Percentiles rank a stretch among this genome's conserved stretches.
Conservation (phyloP, 176 grass and related monocot genomes). For the Carex littledalei region DNA sequence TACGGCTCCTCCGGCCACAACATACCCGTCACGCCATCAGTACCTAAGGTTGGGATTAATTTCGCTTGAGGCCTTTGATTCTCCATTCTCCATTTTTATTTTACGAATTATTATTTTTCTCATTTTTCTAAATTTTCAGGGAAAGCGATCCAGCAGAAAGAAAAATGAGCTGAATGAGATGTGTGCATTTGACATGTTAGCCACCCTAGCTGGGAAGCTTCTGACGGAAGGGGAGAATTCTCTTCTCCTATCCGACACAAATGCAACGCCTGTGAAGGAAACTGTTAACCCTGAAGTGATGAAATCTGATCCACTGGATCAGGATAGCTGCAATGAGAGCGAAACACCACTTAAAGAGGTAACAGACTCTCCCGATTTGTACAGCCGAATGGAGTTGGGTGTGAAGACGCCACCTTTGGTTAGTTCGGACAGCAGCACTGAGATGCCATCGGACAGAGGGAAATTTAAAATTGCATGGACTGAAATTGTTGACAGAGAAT, state of each 20-base stretch:
- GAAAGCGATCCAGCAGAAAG: conserved; percentile 82
- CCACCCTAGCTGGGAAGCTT: conserved; percentile 78
- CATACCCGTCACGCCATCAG: conserved; percentile 45
- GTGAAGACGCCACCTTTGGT: conserved; percentile 63
- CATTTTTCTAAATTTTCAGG: conserved; percentile 52
- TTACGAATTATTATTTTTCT: conserved; percentile 10
- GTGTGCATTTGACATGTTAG: conserved; percentile 85
- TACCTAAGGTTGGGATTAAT: conserved; percentile 66
- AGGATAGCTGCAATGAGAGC: conserved; percentile 78
- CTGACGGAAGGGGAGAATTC: conserved; percentile 63
- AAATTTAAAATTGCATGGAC: conserved; percentile 39
- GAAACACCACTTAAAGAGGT: neutral
- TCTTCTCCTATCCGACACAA: conserved; percentile 14
- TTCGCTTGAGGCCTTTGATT: neutral
- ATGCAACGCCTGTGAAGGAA: conserved; percentile 23
- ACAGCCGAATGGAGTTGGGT: conserved; percentile 53
- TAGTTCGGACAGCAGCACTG: conserved; percentile 82
- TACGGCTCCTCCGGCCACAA: conserved; percentile 44
- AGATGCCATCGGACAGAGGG: conserved; percentile 45
- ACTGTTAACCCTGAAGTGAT: conserved; percentile 33
- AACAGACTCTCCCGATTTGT: conserved; percentile 30
- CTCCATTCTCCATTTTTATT: neutral
- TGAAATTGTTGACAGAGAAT: conserved; percentile 54
- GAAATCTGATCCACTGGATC: conserved; percentile 62
- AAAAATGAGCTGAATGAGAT: conserved; percentile 53